These are phyloP conservation scores for Pterula multifida DNA, from an alignment of 1,284 basidiomycete species.

Conservation along the genomic window DNA sequence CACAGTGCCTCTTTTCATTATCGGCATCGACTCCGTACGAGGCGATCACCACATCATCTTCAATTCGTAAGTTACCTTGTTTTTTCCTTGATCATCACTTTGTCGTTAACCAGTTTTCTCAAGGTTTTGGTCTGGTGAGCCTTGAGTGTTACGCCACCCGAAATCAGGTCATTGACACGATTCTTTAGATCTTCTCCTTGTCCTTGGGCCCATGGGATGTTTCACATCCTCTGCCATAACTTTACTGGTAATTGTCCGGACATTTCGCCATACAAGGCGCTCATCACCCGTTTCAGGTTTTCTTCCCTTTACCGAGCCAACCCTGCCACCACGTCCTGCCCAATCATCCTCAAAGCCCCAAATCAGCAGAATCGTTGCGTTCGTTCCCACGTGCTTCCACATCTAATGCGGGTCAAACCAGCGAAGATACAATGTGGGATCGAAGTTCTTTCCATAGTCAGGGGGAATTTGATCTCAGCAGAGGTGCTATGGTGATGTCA, in stretches of 20 bases:
- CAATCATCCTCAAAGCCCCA: not conserved
- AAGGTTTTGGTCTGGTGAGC: slow-evolving; percentile 41
- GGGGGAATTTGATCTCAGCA: not conserved
- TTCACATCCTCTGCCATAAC: slow-evolving; percentile 67
- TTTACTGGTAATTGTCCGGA: slow-evolving; percentile 37
- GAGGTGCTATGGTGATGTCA: not conserved
- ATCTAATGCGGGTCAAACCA: not conserved
- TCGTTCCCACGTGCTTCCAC: not conserved
- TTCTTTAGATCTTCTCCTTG: slow-evolving; percentile 46
- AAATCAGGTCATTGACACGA: not conserved
- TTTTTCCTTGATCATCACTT: not conserved
- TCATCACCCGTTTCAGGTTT: slow-evolving; percentile 31
- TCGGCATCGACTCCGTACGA: slow-evolving; percentile 48
- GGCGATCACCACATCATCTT: slow-evolving; percentile 34
- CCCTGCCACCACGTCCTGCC: slow-evolving; percentile 13
- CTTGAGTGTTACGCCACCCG: slow-evolving; percentile 2
- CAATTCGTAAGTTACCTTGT: slow-evolving; percentile 36
- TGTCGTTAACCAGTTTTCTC: not conserved
- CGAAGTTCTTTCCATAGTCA: not conserved
- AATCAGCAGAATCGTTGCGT: not conserved
- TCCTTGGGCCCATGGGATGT: slow-evolving; percentile 57
- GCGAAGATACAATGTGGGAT: not conserved
- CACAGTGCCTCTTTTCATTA: slow-evolving; percentile 48
- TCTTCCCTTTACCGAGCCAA: slow-evolving; percentile 62
- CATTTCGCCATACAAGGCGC: not conserved